Evolutionary conservation across 257 asterid species (phyloP).

Genomic region (Gentiana macrophylla): DNA sequence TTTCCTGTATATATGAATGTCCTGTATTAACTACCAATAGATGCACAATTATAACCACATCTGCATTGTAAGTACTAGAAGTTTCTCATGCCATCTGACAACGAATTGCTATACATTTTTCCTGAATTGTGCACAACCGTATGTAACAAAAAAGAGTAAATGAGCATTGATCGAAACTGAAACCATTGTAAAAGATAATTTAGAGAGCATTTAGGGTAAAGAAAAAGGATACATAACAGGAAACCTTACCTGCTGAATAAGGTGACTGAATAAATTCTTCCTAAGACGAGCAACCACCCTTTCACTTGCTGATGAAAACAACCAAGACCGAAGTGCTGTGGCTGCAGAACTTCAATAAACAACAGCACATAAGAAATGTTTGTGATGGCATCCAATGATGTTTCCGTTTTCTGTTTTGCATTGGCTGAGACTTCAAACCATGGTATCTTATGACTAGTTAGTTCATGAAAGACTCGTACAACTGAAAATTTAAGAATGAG

Average conservation of each 20-base stretch:
- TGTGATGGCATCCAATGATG: too few relatives aligned
- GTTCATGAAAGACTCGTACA: too few relatives aligned
- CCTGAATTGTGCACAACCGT: neutral
- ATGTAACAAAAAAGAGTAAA: neutral
- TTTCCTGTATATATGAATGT: slow-evolving; percentile 36
- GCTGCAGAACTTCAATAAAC: slow-evolving; percentile 23
- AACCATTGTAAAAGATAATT: too few relatives aligned
- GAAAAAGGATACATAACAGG: too few relatives aligned
- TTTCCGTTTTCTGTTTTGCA: too few relatives aligned
- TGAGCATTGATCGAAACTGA: too few relatives aligned
- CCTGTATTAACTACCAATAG: neutral
- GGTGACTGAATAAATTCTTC: slow-evolving; percentile 35
- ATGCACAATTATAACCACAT: neutral
- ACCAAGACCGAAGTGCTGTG: slow-evolving; percentile 38
- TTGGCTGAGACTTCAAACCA: neutral
- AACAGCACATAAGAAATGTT: neutral
- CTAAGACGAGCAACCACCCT: slow-evolving; percentile 44
- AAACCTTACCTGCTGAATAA: slow-evolving; percentile 32
- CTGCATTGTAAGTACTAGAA: neutral
- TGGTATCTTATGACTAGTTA: neutral
- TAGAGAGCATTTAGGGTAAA: too few relatives aligned
- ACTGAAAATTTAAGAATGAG: neutral
- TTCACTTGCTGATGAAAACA: slow-evolving; percentile 44
- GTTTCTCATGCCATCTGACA: neutral
- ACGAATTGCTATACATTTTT: neutral